Evolutionary conservation across 2,329 filamentous ascomycete species (phyloP), one percentile per base, ranked within the genome.

Genomic region (Scleromitrula shiraiana): DNA sequence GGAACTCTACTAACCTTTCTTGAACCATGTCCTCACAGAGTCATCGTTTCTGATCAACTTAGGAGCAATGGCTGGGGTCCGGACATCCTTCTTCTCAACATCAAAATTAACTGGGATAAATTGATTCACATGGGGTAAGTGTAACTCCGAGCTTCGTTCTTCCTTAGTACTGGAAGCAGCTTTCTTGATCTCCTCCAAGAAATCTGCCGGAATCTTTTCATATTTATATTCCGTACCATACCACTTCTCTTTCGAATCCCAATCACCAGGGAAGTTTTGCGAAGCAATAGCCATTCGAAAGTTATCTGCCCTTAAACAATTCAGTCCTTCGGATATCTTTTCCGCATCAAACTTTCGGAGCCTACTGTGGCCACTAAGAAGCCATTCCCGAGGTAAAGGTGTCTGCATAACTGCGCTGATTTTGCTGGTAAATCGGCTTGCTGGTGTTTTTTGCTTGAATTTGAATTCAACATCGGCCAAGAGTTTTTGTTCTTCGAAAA

Each of bases 61-160:
- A 0, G 93, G 93, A 0, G 80, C 74, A 47, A 85, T 76, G 0
- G 82, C 72, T 1, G 89, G 85, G 57, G 86, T 78, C 22, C 80
- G 74, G n/a, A 93, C 77, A 29, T 95, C 87, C 67, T 88, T 95
- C 74, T 93, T 95, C 65, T 96, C 89, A 2, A 98, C 93, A 44
- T 95, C 88, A 3, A 98, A 76, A 54, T 93, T 85, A 15, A 82
- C 93, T 2, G 93, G 93, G 50, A 98, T 91, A 63, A 98, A 98
- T 63, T 95, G 87, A 68, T 98, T 98, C 69, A 81, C 85, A 62
- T 93, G 88, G 0, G 93, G 93, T 44, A 98, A 75, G 63, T 95
- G 87, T 36, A 98, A 72, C 38, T 85, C 82, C 9, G 77, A 62
- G 1, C 86, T 77, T 19, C 88, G 77, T 24, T 78, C 73, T 20